Conservation (phyloP, 2,329 filamentous ascomycete species). For the Fusarium chuoi region DNA sequence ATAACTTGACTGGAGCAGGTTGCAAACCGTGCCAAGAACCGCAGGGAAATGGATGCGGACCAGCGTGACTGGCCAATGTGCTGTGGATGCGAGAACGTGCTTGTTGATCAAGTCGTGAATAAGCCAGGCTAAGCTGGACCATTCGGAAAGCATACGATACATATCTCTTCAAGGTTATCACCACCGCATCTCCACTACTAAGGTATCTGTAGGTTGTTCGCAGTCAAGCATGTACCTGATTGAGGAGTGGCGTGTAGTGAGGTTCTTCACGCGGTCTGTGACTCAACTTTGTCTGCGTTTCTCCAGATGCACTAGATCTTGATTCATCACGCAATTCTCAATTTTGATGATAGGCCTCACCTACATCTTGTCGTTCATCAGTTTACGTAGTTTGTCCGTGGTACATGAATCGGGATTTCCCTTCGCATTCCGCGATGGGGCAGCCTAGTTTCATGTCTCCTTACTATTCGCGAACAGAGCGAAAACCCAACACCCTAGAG, state of each 20-base stretch:
- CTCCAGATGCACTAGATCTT: neutral
- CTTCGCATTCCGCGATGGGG: slow-evolving; percentile 30
- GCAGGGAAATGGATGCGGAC: neutral
- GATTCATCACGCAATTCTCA: neutral
- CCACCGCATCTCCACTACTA: neutral
- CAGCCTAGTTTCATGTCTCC: neutral
- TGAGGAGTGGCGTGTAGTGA: neutral
- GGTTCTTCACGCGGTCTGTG: neutral
- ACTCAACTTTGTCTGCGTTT: neutral
- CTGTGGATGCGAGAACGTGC: neutral
- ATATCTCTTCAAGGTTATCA: neutral
- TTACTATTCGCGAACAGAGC: slow-evolving; percentile 22
- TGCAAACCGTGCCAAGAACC: neutral
- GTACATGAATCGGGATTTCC: neutral
- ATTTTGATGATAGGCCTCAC: neutral
- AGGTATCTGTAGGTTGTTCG: neutral
- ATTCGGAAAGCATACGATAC: neutral
- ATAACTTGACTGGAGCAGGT: neutral
- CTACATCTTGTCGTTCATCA: neutral
- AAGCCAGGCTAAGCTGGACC: neutral
- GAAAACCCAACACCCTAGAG: slow-evolving; percentile 20
- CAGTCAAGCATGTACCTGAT: neutral
- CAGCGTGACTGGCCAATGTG: neutral
- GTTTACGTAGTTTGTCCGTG: neutral
- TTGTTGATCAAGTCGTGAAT: neutral